Conservation (phyloP, 2,329 filamentous ascomycete species). For the Alternaria panax region DNA sequence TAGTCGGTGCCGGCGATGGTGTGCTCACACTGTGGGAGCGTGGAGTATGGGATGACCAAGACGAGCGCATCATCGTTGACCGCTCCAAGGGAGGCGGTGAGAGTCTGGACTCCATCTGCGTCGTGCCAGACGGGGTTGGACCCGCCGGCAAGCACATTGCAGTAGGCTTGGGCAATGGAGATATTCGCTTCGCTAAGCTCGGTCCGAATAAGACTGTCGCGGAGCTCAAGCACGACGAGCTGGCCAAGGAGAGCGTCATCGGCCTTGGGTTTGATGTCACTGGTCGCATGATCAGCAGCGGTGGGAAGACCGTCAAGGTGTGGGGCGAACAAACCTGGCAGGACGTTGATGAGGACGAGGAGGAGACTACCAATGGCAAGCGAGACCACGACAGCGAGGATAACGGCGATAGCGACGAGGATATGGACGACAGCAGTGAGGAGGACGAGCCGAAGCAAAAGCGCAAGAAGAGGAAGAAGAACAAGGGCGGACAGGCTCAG, state of each 20-base stretch:
- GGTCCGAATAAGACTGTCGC: constrained; percentile 74
- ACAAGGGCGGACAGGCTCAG: constrained; percentile 45
- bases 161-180: constrained; percentile 82
- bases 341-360: constrained; percentile 59
- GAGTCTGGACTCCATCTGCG: constrained; percentile 78
- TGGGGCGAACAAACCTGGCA: constrained; percentile 77
- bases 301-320: constrained; percentile 84
- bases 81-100: constrained; percentile 69
- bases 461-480: constrained; percentile 54
- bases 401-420: constrained; percentile 51
- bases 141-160: constrained; percentile 75
- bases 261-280: constrained; percentile 83
- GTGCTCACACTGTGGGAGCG: constrained; percentile 93
- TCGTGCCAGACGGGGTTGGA: constrained; percentile 74
- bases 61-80: constrained; percentile 84
- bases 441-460: constrained; percentile 53
- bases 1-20: constrained; percentile 80
- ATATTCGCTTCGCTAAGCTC: constrained; percentile 77
- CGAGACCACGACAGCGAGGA: constrained; percentile 45
- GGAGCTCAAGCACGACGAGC: constrained; percentile 78
- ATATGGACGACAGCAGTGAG: constrained; percentile 53
- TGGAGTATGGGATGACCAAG: constrained; percentile 93
- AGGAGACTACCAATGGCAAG: constrained; percentile 52
- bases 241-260: constrained; percentile 75
- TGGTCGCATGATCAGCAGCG: constrained; percentile 87